Conservation (phyloP, 2,329 filamentous ascomycete species). For the Juglanconis oblonga region DNA sequence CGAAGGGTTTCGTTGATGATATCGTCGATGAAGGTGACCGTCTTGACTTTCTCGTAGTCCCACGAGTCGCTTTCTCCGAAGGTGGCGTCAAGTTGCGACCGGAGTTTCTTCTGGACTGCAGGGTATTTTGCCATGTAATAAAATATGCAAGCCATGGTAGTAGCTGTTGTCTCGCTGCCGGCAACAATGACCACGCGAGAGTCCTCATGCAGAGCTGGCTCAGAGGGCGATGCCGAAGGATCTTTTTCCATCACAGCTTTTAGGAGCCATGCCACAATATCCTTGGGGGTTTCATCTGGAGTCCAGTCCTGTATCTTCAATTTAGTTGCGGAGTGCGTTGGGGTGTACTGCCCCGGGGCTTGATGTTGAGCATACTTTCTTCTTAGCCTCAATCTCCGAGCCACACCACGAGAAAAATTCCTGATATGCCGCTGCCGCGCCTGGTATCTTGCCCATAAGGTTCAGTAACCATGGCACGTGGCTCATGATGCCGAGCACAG, state of each 20-base stretch:
- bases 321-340: not conserved
- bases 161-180: slow-evolving; percentile 18
- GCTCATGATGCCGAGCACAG: slow-evolving; percentile 28
- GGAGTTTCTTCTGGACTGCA: slow-evolving; percentile 6
- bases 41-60: slow-evolving; percentile 10
- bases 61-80: slow-evolving; percentile 5
- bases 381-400: slow-evolving; percentile 29
- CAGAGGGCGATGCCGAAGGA: slow-evolving; percentile 29
- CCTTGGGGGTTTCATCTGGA: slow-evolving; percentile 27
- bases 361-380: slow-evolving; percentile 22
- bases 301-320: slow-evolving; percentile 20
- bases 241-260: slow-evolving; percentile 36
- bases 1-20: slow-evolving; percentile 20
- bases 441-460: slow-evolving; percentile 29
- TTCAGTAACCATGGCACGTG: slow-evolving; percentile 35
- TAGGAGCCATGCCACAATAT: slow-evolving; percentile 38
- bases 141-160: slow-evolving; percentile 14
- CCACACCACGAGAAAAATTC: slow-evolving; percentile 30
- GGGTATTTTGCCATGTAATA: slow-evolving; percentile 20
- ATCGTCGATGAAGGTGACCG: slow-evolving; percentile 16
- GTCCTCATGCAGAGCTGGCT: slow-evolving; percentile 30
- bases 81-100: slow-evolving; percentile 10
- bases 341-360: not conserved
- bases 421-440: slow-evolving; percentile 25
- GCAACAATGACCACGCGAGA: slow-evolving; percentile 23